Evolutionary conservation across 306 rosid genomes (phyloP), one percentile per base, ranked within the genome.

Genomic region (Malus fusca): DNA sequence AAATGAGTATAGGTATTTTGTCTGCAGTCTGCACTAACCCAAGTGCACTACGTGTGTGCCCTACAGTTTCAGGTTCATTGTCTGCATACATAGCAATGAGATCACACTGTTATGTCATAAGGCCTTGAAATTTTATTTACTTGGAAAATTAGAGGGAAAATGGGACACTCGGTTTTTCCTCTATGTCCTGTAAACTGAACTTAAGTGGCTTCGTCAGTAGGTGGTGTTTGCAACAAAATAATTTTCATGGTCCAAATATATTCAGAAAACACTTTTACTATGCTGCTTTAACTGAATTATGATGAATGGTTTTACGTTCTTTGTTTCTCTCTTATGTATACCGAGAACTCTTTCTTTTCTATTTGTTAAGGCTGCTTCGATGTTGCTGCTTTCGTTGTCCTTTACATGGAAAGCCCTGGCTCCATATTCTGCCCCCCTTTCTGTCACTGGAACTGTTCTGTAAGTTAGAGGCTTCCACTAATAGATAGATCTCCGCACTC

Each of bases 401-500:
- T 90, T 90, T 75, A 92, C 91, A 68, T 95, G 98, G 97, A 92
- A 84, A 68, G 91, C 69, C 74, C 87, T 95, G 77, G 83, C 89
- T 55, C 96, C 97, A 31, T 92, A 85, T 82, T 86, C 98, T 10
- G 97, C 97, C 79, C 76, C 86, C 37, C 89, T 95, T 77, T 88
- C 98, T 6, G 98, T 95, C 75, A 65, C 90, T 28, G 98, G 98
- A 73, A 95, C 97, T 74, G 92, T 95, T 79, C 93, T 95, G 98
- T 95, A 88, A 88, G 98, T 88, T 81, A 51, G 33, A 73, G 43
- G 62, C 63, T 40, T 19, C 42, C 42, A 37, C 46, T n/a, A 10
- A 13, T 21, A 23, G 42, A 56, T 23, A 58, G 3, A 26, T 35
- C 37, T 11, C 76, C 7, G 0, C 15, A 10, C 25, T 72, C 2